Evolutionary conservation across 2,329 filamentous ascomycete genomes (phyloP).

Genomic region (Nigrospora osmanthi): DNA sequence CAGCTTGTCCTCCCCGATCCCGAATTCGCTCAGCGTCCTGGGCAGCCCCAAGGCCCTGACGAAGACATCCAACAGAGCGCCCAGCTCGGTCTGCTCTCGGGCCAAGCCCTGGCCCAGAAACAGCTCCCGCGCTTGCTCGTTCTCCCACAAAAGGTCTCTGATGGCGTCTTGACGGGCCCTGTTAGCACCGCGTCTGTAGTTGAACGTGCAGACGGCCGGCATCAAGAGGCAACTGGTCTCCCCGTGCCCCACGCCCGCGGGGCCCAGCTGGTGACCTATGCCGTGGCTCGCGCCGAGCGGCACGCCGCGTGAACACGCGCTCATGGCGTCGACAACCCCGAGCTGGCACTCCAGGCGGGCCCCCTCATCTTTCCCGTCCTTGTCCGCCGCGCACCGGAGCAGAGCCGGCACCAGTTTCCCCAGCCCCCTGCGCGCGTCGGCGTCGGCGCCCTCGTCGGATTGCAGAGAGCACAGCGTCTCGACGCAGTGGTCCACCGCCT

Average conservation of each 20-base stretch:
- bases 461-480: constrained; percentile 19
- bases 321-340: constrained; percentile 45
- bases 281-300: constrained; percentile 42
- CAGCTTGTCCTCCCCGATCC: constrained; percentile 38
- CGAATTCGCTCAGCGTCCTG: constrained; percentile 41
- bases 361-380: constrained; percentile 25
- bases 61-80: constrained; percentile 42
- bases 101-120: constrained; percentile 19
- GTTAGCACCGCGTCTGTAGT: constrained; percentile 30
- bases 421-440: constrained; percentile 9
- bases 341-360: constrained; percentile 39
- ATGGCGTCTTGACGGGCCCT: constrained; percentile 30
- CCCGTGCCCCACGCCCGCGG: constrained; percentile 50
- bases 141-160: constrained; percentile 30
- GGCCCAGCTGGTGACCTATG: constrained; percentile 45
- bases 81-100: constrained; percentile 30
- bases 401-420: constrained; percentile 12
- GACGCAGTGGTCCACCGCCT: constrained; percentile 23
- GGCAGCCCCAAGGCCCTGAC: constrained; percentile 46
- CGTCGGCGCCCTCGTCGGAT: constrained; percentile 11
- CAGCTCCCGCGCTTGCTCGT: constrained; percentile 17
- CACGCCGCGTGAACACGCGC: constrained; percentile 28
- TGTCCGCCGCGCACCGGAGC: constrained; percentile 11
- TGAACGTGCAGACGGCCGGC: constrained; percentile 49
- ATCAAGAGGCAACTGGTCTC: constrained; percentile 50